Base-by-base conservation (phyloP, 1,284 basidiomycete genomes). In the Paramarasmius palmivorus region DNA sequence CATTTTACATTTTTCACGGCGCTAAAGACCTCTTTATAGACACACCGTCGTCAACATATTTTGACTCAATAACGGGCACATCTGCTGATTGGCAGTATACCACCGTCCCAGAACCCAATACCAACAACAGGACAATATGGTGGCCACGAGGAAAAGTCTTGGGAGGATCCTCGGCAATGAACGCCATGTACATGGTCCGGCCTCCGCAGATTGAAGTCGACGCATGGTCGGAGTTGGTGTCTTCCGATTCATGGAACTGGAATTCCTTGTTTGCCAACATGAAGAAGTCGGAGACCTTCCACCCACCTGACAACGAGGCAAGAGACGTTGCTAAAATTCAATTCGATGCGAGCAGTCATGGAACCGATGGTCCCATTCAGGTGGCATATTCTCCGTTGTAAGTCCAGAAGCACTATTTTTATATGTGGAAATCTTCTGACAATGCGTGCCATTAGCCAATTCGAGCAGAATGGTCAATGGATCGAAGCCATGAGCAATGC, bases 101-200 rank as follows among this genome's bases (percentile, higher is more conserved):
- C 19, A 88, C 86, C 3, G 71, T 73, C 0, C 59, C 73, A 0
- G 86, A 89, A 68, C 38, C 72, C 0, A 65, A 71, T 40, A 69
- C 75, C 2, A 64, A 61, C 36, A 70, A 73, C 57, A 68, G 74
- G 38, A 55, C 52, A 1, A 57, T 79, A 12, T 54, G 67, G 4
- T 88, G 85, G 84, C 81, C 85, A 0, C 74, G 86, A 52, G 68
- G 69, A 32, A 88, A 90, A 73, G 75, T 86, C 23, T 77, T 91
- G 19, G 89, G 89, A 50, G 89, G 90, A n/a, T 87, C 79, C 3
- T 76, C 81, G 36, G 84, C 87, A 5, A 76, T 88, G 55, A 91
- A 91, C 69, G 84, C 82, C 49, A 70, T 86, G 65, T 88, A 84
- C 70, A 74, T 78, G 46, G 72, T 79, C 38, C 69, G 76, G 15